phyloP scores from a whole-genome alignment of 352 stramenopile species.

The Phytophthora megakarya region DNA sequence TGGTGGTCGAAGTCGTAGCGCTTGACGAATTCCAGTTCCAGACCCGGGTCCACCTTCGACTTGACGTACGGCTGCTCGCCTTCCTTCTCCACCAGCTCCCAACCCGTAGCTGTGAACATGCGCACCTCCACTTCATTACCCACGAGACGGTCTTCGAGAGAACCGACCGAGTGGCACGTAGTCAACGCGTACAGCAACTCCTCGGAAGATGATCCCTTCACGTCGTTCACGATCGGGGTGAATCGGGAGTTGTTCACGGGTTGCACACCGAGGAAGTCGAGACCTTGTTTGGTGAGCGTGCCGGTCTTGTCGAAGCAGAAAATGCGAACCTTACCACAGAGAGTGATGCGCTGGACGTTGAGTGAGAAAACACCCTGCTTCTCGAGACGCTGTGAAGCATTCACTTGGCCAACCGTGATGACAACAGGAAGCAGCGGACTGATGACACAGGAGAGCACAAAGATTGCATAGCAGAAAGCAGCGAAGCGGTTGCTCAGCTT shows the following conservation, averaged over 20 bases:
- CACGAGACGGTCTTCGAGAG: conserved; percentile 69
- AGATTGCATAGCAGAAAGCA: conserved; percentile 74
- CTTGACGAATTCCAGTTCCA: conserved; percentile 81
- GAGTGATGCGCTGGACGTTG: conserved; percentile 81
- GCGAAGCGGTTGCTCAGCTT: conserved; percentile 21
- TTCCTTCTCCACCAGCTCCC: conserved; percentile 42
- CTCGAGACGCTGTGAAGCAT: conserved; percentile 77
- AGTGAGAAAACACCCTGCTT: conserved; percentile 78
- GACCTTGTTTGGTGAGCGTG: conserved; percentile 90
- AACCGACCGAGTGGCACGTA: conserved; percentile 84
- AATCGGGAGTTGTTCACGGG: conserved; percentile 20
- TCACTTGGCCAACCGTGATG: conserved; percentile 87
- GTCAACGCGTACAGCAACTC: conserved; percentile 70
- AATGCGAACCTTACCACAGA: conserved; percentile 88
- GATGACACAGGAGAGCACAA: conserved; percentile 64
- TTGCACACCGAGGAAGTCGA: conserved; percentile 69
- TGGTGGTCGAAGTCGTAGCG: conserved; percentile 93
- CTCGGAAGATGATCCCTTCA: conserved; percentile 40
- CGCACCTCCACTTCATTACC: conserved; percentile 83
- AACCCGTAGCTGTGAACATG: conserved; percentile 70
- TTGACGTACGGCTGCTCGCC: conserved; percentile 46
- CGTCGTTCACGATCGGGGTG: conserved; percentile 57
- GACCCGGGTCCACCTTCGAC: conserved; percentile 38
- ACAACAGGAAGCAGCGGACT: conserved; percentile 87
- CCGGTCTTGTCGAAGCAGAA: conserved; percentile 94